phyloP scores from a whole-genome alignment of 306 rosid species.

The Rosa rugosa region DNA sequence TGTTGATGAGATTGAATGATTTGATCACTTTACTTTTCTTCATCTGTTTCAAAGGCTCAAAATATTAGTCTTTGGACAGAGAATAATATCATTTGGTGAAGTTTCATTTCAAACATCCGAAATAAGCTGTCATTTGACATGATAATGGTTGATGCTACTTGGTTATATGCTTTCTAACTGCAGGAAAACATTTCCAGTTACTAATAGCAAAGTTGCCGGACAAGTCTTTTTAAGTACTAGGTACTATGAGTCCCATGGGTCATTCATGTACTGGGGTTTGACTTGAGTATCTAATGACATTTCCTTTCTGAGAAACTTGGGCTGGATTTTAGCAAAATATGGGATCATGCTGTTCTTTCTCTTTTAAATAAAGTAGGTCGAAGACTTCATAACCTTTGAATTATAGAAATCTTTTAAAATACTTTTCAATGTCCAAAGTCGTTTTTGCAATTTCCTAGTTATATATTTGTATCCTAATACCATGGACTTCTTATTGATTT shows the following conservation, averaged over 20 bases:
- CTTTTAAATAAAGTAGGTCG: not conserved
- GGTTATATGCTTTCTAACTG: conserved; percentile 13
- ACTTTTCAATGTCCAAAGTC: not conserved
- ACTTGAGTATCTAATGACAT: not conserved
- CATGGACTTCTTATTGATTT: conserved; percentile 14
- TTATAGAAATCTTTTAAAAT: not conserved
- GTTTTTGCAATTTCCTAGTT: not conserved
- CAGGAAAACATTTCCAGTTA: not conserved
- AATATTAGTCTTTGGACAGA: not conserved
- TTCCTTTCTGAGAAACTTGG: not conserved
- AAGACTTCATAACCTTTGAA: not conserved
- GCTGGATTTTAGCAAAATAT: not conserved
- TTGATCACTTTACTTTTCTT: not conserved
- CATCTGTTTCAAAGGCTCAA: conserved; percentile 1
- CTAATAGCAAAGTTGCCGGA: not conserved
- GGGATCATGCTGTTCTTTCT: not conserved
- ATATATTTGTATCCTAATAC: conserved; percentile 3
- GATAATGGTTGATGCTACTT: conserved; percentile 18
- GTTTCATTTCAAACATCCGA: conserved; percentile 14
- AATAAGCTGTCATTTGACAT: conserved; percentile 28
- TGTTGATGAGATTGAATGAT: conserved; percentile 12
- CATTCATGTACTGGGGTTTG: not conserved
- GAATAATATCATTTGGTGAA: conserved; percentile 17
- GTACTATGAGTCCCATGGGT: not conserved
- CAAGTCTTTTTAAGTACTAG: not conserved